Conservation (phyloP, 169 alveolate genomes). For the Eimeria brunetti region DNA sequence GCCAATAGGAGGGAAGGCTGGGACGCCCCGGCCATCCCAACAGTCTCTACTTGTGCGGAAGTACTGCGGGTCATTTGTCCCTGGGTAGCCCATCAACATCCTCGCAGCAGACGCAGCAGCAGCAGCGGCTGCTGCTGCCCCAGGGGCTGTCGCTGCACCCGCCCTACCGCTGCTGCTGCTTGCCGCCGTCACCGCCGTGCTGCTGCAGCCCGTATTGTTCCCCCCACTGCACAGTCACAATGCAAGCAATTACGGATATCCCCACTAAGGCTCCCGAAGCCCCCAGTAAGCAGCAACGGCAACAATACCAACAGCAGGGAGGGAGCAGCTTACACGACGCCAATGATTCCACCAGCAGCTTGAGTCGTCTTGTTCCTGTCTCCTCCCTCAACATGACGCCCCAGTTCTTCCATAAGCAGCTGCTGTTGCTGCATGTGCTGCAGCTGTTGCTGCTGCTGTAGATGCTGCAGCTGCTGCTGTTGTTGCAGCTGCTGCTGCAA, state of each 20-base stretch:
- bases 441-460: constrained; percentile 48
- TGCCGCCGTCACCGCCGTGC: constrained; percentile 67
- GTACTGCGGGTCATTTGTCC: constrained; percentile 57
- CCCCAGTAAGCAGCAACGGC: not conserved
- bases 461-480: constrained; percentile 56
- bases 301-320: not conserved
- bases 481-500: constrained; percentile 67
- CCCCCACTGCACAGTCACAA: constrained; percentile 26
- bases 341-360: not conserved
- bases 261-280: not conserved
- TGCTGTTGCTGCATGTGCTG: constrained; percentile 56
- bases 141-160: constrained; percentile 42
- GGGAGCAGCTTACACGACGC: constrained; percentile 21
- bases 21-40: constrained; percentile 52
- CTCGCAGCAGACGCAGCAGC: constrained; percentile 57
- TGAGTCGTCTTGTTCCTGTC: constrained; percentile 25
- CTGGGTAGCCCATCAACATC: constrained; percentile 46
- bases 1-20: constrained; percentile 56
- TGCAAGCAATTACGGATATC: not conserved
- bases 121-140: constrained; percentile 56
- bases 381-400: constrained; percentile 22
- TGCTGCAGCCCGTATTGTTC: constrained; percentile 60
- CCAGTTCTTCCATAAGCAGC: constrained; percentile 54
- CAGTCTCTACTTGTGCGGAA: constrained; percentile 39
- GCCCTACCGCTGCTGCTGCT: constrained; percentile 72